Conservation (phyloP, 2,329 filamentous ascomycete genomes). For the Magnaporthales sp. region DNA sequence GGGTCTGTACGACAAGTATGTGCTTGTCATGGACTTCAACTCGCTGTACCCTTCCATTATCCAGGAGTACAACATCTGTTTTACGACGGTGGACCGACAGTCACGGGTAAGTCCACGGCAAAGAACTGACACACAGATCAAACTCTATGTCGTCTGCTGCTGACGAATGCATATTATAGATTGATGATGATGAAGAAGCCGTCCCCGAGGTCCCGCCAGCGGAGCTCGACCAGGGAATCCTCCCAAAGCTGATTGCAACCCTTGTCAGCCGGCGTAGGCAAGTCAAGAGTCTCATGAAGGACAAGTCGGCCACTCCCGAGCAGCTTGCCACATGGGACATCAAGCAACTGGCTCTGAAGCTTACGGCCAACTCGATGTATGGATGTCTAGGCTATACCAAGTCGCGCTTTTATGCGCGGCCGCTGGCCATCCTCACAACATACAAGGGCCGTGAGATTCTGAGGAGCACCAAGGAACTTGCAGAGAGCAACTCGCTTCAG, state of each 20-base stretch:
- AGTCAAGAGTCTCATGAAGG: conserved; percentile 96
- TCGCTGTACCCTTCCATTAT: conserved; percentile 98
- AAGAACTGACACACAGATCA: not conserved
- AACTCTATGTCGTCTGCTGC: not conserved
- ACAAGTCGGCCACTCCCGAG: conserved; percentile 75
- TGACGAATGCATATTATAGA: not conserved
- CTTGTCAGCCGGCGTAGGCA: conserved; percentile 82
- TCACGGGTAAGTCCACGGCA: conserved; percentile 48
- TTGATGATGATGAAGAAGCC: conserved; percentile 65
- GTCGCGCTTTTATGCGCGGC: conserved; percentile 93
- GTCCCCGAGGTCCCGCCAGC: conserved; percentile 74
- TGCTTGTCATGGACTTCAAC: conserved; percentile 99
- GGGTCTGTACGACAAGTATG: conserved; percentile 94
- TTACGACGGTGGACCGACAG: conserved; percentile 85
- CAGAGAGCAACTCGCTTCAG: conserved; percentile 80
- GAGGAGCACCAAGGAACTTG: conserved; percentile 88
- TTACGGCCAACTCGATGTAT: conserved; percentile 99
- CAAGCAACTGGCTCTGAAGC: conserved; percentile 91
- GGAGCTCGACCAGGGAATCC: conserved; percentile 71
- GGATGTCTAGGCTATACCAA: conserved; percentile 95
- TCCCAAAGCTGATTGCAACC: conserved; percentile 85
- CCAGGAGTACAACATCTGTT: conserved; percentile 99
- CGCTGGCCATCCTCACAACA: conserved; percentile 89
- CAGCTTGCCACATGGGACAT: conserved; percentile 95
- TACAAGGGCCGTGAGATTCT: conserved; percentile 98